Evolutionary conservation across 345 rosid species (phyloP), one percentile per base, ranked within the genome.

Genomic region (Mercurialis annua): DNA sequence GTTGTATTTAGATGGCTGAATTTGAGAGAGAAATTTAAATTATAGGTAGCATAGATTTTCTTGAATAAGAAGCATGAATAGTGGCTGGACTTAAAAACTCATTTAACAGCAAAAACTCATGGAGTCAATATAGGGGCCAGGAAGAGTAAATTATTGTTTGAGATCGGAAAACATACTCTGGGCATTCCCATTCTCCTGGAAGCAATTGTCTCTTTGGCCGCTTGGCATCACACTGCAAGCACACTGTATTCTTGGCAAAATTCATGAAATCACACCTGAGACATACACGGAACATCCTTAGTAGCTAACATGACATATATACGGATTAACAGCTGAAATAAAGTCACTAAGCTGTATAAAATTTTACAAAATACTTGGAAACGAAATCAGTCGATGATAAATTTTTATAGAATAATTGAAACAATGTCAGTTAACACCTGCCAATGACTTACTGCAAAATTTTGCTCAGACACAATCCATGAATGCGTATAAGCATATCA

Each of bases 131-230:
- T 1, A 42, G 24, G 16, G 17, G 20, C 38, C 29, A 29, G 24
- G 10, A 31, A 9, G 55, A 46, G 17, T 52, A 64, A 53, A 2
- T 47, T 42, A 2, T 24, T 65, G 21, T 47, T 5, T 51, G 62
- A 67, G 27, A 40, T 59, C 43, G 67, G 38, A 38, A 69, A 79
- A 78, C 99, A 80, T 88, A 94, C 99, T 83, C 87, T 0, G 97
- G 97, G 80, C 99, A 94, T 82, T 91, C 99, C 99, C 99, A 94
- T 82, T 94, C 99, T 68, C 99, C 99, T 17, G 98, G 99, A 76
- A 94, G 96, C 67, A 94, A 78, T 83, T 92, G 93, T 68, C 97
- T 85, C 86, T 94, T 94, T 16, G 98, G 97, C 68, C 90, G 85
- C 83, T 94, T 92, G 24, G 97, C 99, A 78, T 92, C 99, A 76